These are phyloP conservation scores for Fusarium sterilihyphosum DNA, from an alignment of 2,329 filamentous ascomycete species.

Conservation along the genomic window DNA sequence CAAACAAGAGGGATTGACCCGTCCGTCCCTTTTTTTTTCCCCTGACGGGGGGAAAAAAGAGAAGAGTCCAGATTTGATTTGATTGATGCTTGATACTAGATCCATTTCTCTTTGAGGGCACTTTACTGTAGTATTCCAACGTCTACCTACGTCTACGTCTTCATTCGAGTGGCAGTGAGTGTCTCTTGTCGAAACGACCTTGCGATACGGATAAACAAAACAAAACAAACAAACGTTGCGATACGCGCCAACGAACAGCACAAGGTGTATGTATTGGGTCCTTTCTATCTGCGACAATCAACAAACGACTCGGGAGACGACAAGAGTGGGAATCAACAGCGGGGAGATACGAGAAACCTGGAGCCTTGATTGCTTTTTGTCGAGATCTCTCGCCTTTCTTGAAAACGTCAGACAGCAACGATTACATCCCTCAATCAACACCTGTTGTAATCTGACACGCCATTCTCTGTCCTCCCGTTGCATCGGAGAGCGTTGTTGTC, in stretches of 20 bases:
- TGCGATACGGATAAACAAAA: constrained; percentile 16
- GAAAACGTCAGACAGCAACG: background rate
- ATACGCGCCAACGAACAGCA: constrained; percentile 7
- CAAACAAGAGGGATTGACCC: constrained; percentile 1
- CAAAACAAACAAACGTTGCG: constrained; percentile 7
- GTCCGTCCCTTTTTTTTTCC: constrained; percentile 31
- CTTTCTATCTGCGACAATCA: background rate
- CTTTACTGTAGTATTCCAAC: background rate
- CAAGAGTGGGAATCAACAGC: background rate
- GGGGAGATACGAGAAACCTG: background rate
- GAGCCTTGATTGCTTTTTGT: background rate
- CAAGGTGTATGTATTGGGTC: constrained; percentile 7
- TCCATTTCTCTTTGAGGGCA: background rate
- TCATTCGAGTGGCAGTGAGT: too few relatives aligned
- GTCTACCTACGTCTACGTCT: background rate
- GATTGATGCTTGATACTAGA: constrained; percentile 8
- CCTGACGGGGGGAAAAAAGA: constrained; percentile 39
- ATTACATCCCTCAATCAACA: background rate
- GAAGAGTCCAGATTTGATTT: background rate
- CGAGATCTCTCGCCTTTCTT: background rate
- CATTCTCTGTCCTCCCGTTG: background rate
- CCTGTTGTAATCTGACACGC: background rate
- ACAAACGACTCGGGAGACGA: background rate
- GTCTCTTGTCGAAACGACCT: background rate
- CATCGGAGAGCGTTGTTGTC: background rate